Conservation (phyloP, 192 early-diverging fungal genomes). For the Coemansia sp. region DNA sequence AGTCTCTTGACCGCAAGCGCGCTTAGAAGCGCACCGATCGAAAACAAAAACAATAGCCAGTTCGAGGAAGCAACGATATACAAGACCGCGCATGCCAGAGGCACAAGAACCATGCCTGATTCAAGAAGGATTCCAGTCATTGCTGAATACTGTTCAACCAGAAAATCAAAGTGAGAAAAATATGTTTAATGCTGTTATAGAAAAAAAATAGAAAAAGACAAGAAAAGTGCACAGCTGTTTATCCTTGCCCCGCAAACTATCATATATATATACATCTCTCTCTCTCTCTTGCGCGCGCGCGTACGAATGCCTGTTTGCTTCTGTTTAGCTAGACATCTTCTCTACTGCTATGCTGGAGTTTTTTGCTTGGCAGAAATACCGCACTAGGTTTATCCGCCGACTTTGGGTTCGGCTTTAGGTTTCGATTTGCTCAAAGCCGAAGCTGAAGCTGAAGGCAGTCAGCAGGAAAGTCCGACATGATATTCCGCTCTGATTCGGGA, state of each 20-base stretch:
- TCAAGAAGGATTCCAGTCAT: slow-evolving; percentile 55
- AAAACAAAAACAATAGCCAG: slow-evolving; percentile 29
- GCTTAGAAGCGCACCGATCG: not conserved
- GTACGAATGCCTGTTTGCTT: too few relatives aligned
- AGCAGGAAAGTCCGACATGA: not conserved
- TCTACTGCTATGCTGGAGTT: not conserved
- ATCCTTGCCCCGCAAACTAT: too few relatives aligned
- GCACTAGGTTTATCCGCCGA: too few relatives aligned
- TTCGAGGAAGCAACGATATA: slow-evolving; percentile 46
- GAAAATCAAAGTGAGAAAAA: too few relatives aligned
- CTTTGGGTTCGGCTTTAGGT: not conserved
- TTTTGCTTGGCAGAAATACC: not conserved
- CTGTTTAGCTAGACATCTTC: too few relatives aligned
- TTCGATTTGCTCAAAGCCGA: not conserved
- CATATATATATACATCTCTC: too few relatives aligned
- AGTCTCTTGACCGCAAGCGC: slow-evolving; percentile 14
- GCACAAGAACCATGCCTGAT: slow-evolving; percentile 48
- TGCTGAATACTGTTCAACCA: not conserved
- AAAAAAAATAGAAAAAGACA: not conserved
- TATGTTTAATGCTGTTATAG: too few relatives aligned
- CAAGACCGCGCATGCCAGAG: slow-evolving; percentile 38
- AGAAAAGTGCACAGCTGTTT: too few relatives aligned
- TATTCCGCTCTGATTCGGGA: not conserved
- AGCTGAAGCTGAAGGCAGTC: too few relatives aligned
- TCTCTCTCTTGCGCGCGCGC: too few relatives aligned